Evolutionary conservation across 495 filamentous ascomycete species (phyloP).

Genomic region (Lophiotrema nucula): DNA sequence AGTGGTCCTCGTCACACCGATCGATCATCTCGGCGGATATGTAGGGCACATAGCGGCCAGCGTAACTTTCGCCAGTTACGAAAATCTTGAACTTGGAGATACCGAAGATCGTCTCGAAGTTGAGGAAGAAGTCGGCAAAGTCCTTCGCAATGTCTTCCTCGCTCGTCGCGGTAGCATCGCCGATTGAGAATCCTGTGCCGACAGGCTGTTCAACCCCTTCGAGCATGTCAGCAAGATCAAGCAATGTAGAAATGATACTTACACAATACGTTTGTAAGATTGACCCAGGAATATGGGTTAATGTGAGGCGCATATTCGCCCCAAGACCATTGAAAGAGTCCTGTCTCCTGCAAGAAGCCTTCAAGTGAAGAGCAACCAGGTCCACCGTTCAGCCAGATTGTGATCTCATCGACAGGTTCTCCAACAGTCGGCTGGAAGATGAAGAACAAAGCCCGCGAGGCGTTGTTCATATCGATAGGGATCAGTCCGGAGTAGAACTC

Average conservation of each 20-base stretch:
- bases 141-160: constrained; percentile 37
- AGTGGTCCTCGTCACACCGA: constrained; percentile 24
- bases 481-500: constrained; percentile 37
- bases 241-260: too few relatives aligned
- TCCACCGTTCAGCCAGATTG: constrained; percentile 35
- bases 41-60: constrained; percentile 35
- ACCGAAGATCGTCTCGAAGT: constrained; percentile 36
- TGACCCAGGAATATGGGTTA: constrained; percentile 67
- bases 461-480: constrained; percentile 32
- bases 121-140: constrained; percentile 35
- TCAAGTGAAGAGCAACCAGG: constrained; percentile 61
- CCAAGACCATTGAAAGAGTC: constrained; percentile 60
- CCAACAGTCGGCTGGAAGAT: constrained; percentile 52
- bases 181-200: constrained; percentile 31
- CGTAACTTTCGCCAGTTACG: constrained; percentile 36
- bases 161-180: constrained; percentile 24
- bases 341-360: constrained; percentile 67
- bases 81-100: constrained; percentile 38
- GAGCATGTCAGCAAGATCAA: too few relatives aligned
- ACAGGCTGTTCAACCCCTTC: constrained; percentile 34
- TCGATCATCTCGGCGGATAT: constrained; percentile 35
- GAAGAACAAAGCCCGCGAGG: constrained; percentile 51
- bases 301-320: constrained; percentile 57
- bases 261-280: constrained; percentile 64
- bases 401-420: constrained; percentile 39